phyloP scores from a whole-genome alignment of 805 yeast species.

The Tetrapisispora phaffii region DNA sequence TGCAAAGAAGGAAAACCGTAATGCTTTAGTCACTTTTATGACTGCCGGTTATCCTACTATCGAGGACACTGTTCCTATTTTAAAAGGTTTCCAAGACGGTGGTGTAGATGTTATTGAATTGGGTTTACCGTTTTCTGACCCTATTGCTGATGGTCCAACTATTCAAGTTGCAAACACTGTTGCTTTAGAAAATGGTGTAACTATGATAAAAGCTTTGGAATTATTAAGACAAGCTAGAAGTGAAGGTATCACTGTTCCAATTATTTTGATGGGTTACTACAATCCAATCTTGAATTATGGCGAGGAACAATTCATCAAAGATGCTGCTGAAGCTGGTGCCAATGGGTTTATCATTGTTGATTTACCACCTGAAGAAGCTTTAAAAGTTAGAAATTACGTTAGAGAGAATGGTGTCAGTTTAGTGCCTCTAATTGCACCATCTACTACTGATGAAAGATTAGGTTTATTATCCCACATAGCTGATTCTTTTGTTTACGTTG shows the following conservation, averaged over 20 bases:
- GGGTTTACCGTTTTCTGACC: slow-evolving; percentile 95
- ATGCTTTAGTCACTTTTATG: slow-evolving; percentile 82
- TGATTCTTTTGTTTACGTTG: slow-evolving; percentile 92
- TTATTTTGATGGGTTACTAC: slow-evolving; percentile 94
- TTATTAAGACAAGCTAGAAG: slow-evolving; percentile 66
- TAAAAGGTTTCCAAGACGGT: slow-evolving; percentile 84
- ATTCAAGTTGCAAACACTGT: slow-evolving; percentile 78
- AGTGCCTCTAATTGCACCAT: slow-evolving; percentile 93
- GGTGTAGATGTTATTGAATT: slow-evolving; percentile 93
- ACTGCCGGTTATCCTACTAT: slow-evolving; percentile 91
- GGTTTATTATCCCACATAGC: slow-evolving; percentile 73
- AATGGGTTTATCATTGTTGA: slow-evolving; percentile 93
- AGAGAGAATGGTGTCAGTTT: slow-evolving; percentile 62
- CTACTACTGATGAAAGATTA: slow-evolving; percentile 86
- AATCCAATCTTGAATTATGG: slow-evolving; percentile 89
- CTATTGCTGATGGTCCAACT: slow-evolving; percentile 97
- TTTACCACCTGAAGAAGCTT: slow-evolving; percentile 96
- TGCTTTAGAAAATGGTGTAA: slow-evolving; percentile 79
- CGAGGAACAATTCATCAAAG: slow-evolving; percentile 70
- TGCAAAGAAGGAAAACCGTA: slow-evolving; percentile 57
- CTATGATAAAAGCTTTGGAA: slow-evolving; percentile 58
- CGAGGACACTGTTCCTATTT: slow-evolving; percentile 77
- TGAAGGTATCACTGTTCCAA: slow-evolving; percentile 79
- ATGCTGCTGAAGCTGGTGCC: slow-evolving; percentile 81
- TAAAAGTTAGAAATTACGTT: slow-evolving; percentile 70